phyloP scores from a whole-genome alignment of 2,329 filamentous ascomycete species.

The Tolypocladium tropicale region DNA sequence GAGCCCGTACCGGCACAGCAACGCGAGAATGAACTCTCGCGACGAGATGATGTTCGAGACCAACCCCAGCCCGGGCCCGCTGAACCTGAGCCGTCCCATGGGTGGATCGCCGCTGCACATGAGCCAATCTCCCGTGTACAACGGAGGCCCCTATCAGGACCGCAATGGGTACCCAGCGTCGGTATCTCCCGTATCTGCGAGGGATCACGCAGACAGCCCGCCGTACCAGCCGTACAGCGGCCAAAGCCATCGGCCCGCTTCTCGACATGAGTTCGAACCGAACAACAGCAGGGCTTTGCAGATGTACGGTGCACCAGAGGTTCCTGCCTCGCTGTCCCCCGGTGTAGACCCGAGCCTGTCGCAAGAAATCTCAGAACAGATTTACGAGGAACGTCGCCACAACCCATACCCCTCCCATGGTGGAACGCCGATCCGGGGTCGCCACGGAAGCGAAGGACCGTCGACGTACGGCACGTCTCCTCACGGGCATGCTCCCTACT shows the following conservation, averaged over 20 bases:
- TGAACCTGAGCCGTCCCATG: slow-evolving; percentile 28
- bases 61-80: slow-evolving; percentile 31
- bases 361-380: slow-evolving; percentile 47
- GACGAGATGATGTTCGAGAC: slow-evolving; percentile 30
- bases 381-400: slow-evolving; percentile 42
- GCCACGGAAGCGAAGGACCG: slow-evolving; percentile 22
- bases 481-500: slow-evolving; percentile 24
- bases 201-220: slow-evolving; percentile 25
- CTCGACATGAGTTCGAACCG: slow-evolving; percentile 26
- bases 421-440: slow-evolving; percentile 31
- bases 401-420: slow-evolving; percentile 33
- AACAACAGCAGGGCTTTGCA: slow-evolving; percentile 18
- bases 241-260: slow-evolving; percentile 19
- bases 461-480: slow-evolving; percentile 15
- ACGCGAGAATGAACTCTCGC: slow-evolving; percentile 12
- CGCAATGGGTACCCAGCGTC: slow-evolving; percentile 7
- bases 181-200: slow-evolving; percentile 19
- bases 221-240: slow-evolving; percentile 18
- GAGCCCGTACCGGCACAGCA: slow-evolving; percentile 15
- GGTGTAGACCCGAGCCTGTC: slow-evolving; percentile 47
- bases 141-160: slow-evolving; percentile 13
- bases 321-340: slow-evolving; percentile 50
- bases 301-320: slow-evolving; percentile 32
- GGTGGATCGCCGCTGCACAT: slow-evolving; percentile 17
- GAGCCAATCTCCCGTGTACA: slow-evolving; percentile 11